A percentile compares a stretch with the other conserved stretches of the same genome.
These are phyloP conservation scores for Backusella liffmaniae DNA, from an alignment of 192 early-diverging fungal genomes.

Conservation along the genomic window DNA sequence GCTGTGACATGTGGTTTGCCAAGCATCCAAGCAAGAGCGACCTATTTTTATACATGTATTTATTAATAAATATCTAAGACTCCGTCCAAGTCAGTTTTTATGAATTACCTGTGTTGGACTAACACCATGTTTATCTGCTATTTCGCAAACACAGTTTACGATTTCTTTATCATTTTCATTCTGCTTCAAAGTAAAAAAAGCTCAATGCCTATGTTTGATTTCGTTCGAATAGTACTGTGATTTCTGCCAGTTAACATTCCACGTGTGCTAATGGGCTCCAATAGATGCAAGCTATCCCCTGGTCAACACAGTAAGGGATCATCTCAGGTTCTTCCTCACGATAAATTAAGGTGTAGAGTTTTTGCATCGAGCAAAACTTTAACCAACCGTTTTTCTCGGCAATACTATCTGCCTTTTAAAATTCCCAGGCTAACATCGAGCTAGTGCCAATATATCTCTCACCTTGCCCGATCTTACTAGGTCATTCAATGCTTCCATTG, in stretches of 20 bases:
- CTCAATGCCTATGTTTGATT: neutral
- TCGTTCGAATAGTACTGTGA: neutral
- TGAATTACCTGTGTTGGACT: conserved; percentile 22
- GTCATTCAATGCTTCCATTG: conserved; percentile 39
- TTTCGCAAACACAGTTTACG: conserved; percentile 20
- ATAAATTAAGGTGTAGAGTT: conserved; percentile 39
- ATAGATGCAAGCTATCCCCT: conserved; percentile 43
- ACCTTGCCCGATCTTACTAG: conserved; percentile 43
- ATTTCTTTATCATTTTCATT: conserved; percentile 13
- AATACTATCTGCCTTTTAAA: conserved; percentile 41
- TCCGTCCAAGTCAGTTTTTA: conserved; percentile 1
- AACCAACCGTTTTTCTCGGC: conserved; percentile 53
- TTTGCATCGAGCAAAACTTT: conserved; percentile 52
- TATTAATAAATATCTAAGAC: conserved; percentile 8
- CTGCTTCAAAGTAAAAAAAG: neutral
- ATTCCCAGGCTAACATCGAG: conserved; percentile 46
- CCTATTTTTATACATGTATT: conserved; percentile 3
- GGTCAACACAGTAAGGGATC: conserved; percentile 44
- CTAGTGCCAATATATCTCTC: conserved; percentile 38
- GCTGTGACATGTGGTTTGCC: conserved; percentile 16
- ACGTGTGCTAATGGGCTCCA: conserved; percentile 51
- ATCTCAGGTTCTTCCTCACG: conserved; percentile 63
- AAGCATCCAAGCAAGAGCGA: conserved; percentile 30
- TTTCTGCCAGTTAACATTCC: conserved; percentile 40
- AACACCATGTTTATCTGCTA: conserved; percentile 22